Base-by-base conservation (phyloP, 371 early-diverging fungal genomes). In the Batkoa obscura region DNA sequence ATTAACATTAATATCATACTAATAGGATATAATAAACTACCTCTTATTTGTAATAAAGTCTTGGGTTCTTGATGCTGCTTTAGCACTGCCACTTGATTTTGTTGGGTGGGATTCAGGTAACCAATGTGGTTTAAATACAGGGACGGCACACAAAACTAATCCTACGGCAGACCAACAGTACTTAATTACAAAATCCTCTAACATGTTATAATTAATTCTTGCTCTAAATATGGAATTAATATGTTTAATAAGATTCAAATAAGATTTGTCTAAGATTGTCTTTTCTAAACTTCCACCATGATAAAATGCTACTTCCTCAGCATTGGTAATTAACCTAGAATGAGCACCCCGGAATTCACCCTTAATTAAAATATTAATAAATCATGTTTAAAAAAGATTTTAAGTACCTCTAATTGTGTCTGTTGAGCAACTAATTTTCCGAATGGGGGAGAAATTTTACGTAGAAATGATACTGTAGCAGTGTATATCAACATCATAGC, bases 41-140 rank as follows among this genome's bases (percentile, higher is more conserved):
- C 91, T 72, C 58, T 86, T 80, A 67, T 87, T 91, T 43, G 94
- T 94, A 43, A 94, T 81, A 53, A 93, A 94, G 1, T 80, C 81
- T 58, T 83, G 79, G 9, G 89, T 91, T 23, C 88, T 72, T 12
- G 66, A 67, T 23, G 87, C 79, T 3, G 76, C 76, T 38, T 65
- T 67, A 46, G 66, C 68, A 53, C 73, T 65, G n/a, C n/a, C n/a
- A n/a, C n/a, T n/a, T n/a, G n/a, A n/a, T 35, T 65, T 69, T 23
- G 58, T 50, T 8, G 59, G 8, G 49, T 60, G 62, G 48, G 58
- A 63, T 31, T 60, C 65, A 36, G 64, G 59, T 56, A 59, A 23
- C 65, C 77, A 15, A 66, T 71, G 66, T 30, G 80, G 80, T 60
- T 84, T 72, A 65, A 91, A 88, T 17, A 86, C 86, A 3, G 92